phyloP scores from a whole-genome alignment of 2,329 filamentous ascomycete species.

The Ophiostoma sp. region DNA sequence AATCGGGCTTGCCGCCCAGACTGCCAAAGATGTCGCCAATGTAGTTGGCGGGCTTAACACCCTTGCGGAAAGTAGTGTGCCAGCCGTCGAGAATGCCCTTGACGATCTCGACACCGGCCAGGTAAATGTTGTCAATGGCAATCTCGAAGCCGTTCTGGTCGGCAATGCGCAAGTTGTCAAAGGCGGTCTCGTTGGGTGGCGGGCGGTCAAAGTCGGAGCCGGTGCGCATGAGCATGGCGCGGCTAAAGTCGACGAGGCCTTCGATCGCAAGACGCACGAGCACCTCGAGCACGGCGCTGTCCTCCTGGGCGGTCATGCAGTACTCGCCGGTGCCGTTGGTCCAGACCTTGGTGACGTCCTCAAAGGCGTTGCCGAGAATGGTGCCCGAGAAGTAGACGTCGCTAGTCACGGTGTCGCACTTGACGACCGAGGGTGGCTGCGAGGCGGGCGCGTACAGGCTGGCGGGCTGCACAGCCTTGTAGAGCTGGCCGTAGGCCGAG shows the following conservation, averaged over 20 bases:
- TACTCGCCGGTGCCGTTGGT: conserved; percentile 69
- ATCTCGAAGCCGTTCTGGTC: conserved; percentile 65
- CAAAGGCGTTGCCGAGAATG: conserved; percentile 62
- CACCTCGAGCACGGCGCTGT: conserved; percentile 68
- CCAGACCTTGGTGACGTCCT: conserved; percentile 61
- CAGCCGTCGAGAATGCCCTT: conserved; percentile 63
- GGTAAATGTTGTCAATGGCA: conserved; percentile 65
- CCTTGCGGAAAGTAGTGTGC: conserved; percentile 57
- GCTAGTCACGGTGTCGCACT: conserved; percentile 68
- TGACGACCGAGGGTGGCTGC: conserved; percentile 55
- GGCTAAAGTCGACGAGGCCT: conserved; percentile 62
- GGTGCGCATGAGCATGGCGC: conserved; percentile 68
- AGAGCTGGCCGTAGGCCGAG: conserved; percentile 55
- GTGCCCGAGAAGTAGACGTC: conserved; percentile 71
- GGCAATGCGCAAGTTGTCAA: conserved; percentile 59
- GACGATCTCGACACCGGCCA: conserved; percentile 65
- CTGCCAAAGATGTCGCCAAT: conserved; percentile 71
- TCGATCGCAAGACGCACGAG: conserved; percentile 60
- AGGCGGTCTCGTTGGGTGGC: conserved; percentile 55
- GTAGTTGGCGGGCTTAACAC: conserved; percentile 63
- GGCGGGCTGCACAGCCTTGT: conserved; percentile 42
- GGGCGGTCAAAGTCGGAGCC: conserved; percentile 71
- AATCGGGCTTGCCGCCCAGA: conserved; percentile 65
- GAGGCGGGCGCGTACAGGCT: conserved; percentile 45
- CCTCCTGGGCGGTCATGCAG: conserved; percentile 72